A percentile compares a stretch with the other conserved stretches of the same genome.
Conservation (phyloP, 192 early-diverging fungal genomes). For the Coemansia sp. region DNA sequence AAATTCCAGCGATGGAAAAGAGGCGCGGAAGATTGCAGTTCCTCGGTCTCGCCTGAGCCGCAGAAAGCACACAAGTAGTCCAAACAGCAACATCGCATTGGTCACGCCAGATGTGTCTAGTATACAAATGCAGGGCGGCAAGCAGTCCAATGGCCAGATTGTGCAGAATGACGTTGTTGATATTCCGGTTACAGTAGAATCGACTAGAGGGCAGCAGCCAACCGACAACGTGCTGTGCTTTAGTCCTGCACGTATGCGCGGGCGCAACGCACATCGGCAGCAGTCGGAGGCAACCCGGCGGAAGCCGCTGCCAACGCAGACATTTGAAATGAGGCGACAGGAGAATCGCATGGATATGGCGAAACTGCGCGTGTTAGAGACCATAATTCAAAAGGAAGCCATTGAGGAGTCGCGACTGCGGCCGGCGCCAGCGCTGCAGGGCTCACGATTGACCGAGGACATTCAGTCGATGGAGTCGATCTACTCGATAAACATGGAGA, state of each 20-base stretch:
- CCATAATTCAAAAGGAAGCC: conserved; percentile 42
- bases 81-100: background rate
- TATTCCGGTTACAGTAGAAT: conserved; percentile 1
- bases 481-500: conserved; percentile 39
- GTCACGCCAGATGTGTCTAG: background rate
- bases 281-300: conserved; percentile 18
- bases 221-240: conserved; percentile 21
- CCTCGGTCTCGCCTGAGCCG: conserved; percentile 23
- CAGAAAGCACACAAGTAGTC: background rate
- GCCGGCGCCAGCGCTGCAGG: conserved; percentile 27
- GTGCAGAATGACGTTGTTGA: background rate
- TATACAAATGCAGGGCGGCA: no score
- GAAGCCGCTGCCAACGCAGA: conserved; percentile 12
- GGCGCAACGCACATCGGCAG: conserved; percentile 11
- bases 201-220: background rate
- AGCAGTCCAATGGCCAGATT: background rate
- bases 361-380: conserved; percentile 40
- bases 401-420: conserved; percentile 44
- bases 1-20: background rate
- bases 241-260: conserved; percentile 31
- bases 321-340: conserved; percentile 1
- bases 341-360: conserved; percentile 37
- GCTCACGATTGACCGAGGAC: conserved; percentile 24
- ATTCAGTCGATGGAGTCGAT: conserved; percentile 44
- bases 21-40: conserved; percentile 23